Evolutionary conservation across 23 red algal genomes (phyloP).

Genomic region (Gracilaria domingensis): DNA sequence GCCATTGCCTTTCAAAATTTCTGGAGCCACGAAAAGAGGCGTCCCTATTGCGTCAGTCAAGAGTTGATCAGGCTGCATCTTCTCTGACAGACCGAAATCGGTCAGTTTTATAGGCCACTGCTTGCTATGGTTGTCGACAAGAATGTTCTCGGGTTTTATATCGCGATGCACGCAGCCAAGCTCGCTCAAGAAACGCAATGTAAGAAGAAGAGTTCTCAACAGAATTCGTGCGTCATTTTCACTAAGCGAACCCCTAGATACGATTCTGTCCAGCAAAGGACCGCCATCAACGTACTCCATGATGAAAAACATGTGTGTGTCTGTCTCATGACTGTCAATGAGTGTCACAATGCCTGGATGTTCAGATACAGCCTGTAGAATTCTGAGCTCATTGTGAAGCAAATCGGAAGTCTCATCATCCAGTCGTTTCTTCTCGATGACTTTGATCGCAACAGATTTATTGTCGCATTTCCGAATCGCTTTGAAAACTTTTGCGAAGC

Average conservation of each 20-base stretch:
- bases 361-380: slow-evolving; percentile 64
- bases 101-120: slow-evolving; percentile 79
- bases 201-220: slow-evolving; percentile 50
- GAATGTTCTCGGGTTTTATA: slow-evolving; percentile 88
- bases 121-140: slow-evolving; percentile 71
- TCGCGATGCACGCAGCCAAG: slow-evolving; percentile 86
- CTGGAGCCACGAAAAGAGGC: slow-evolving; percentile 90
- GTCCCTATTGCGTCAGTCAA: slow-evolving; percentile 81
- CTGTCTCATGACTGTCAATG: slow-evolving; percentile 52
- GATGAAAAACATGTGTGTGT: slow-evolving; percentile 71
- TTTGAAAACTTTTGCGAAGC: slow-evolving; percentile 72
- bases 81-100: slow-evolving; percentile 82
- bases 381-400: slow-evolving; percentile 70
- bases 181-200: slow-evolving; percentile 64
- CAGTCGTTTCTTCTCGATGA: slow-evolving; percentile 59
- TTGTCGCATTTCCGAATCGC: slow-evolving; percentile 39
- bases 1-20: slow-evolving; percentile 80
- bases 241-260: slow-evolving; percentile 66
- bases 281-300: slow-evolving; percentile 83
- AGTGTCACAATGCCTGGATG: slow-evolving; percentile 74
- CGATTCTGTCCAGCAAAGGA: slow-evolving; percentile 83
- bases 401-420: slow-evolving; percentile 55
- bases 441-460: slow-evolving; percentile 66
- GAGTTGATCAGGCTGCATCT: slow-evolving; percentile 77
- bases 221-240: slow-evolving; percentile 84